Evolutionary conservation across 257 asterid genomes (phyloP), one percentile per base, ranked within the genome.

Genomic region (Solanum dulcamara): DNA sequence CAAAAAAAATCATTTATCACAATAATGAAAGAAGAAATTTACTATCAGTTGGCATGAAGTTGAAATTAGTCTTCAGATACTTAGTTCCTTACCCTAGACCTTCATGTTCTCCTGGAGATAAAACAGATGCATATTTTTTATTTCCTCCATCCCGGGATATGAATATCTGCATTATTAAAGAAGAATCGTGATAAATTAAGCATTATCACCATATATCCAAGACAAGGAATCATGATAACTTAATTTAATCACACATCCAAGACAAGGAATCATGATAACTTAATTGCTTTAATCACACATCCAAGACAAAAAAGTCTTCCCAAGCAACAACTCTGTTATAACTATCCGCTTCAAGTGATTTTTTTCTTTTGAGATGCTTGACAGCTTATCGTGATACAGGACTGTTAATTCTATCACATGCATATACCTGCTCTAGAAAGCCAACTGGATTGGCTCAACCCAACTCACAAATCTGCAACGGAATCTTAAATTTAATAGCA

Each of bases 111-210:
- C 98, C 99, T 2, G 99, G 97, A 77, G 97, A 85, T 48, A 97
- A 91, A 88, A 97, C 99, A 22, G 99, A 94, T 81, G 99, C 94
- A 86, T 90, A 97, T 80, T 92, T 93, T 87, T 95, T 97, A 90
- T 90, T 97, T 80, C 99, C 98, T 86, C 99, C 98, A 82, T 94
- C 99, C 80, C 99, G 95, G 85, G 99, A 93, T 89, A 97, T 89
- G 86, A 97, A 97, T 86, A 97, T 97, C 99, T 97, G 55, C 15
- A 59, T 84, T 53, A 32, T 66, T 44, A 85, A 86, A 66, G 85
- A 84, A 86, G 38, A 46, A 48, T 46, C 44, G 5, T 15, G 83
- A n/a, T 40, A 72, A 72, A 72, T 24, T 72, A 14, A 72, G 35
- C 81, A 72, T 40, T 40, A 72, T 22, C 33, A 10, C n/a, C 81